Conservation (phyloP, 129 eudicot species). For the Centella asiatica region DNA sequence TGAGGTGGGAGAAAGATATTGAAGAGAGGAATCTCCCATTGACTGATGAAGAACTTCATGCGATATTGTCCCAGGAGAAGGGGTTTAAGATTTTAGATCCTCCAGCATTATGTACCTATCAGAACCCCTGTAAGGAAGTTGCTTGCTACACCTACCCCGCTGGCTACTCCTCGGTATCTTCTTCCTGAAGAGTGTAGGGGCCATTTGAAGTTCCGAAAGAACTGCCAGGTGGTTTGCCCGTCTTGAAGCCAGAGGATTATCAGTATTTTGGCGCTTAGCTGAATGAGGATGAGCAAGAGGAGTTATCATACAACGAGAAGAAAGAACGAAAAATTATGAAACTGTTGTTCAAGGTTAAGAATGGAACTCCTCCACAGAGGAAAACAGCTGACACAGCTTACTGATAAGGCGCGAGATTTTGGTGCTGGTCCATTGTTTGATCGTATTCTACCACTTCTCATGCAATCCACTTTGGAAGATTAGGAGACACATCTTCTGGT, state of each 20-base stretch:
- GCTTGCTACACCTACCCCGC: conserved; percentile 81
- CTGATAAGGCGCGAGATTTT: conserved; percentile 84
- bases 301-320: conserved; percentile 69
- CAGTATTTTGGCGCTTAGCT: conserved; percentile 66
- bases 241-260: conserved; percentile 86
- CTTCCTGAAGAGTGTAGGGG: conserved; percentile 85
- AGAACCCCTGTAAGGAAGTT: conserved; percentile 90
- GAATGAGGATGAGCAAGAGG: conserved; percentile 67
- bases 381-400: conserved; percentile 93
- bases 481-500: conserved; percentile 86
- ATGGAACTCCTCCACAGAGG: conserved; percentile 92
- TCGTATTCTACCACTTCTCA: conserved; percentile 72
- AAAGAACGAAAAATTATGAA: conserved; percentile 89
- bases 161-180: conserved; percentile 64
- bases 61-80: conserved; percentile 79
- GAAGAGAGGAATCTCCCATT: conserved; percentile 86
- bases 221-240: conserved; percentile 79
- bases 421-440: conserved; percentile 89
- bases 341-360: conserved; percentile 74
- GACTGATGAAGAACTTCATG: conserved; percentile 81
- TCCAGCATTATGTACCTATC: conserved; percentile 66
- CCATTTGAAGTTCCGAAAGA: conserved; percentile 84
- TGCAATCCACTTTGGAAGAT: conserved; percentile 87
- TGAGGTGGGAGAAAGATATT: conserved; percentile 90
- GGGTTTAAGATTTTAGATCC: conserved; percentile 90